A percentile compares a stretch with the other conserved stretches of the same genome.
Evolutionary conservation across 208 protist genomes (phyloP).

Genomic region (Wallacemonas collosoma): DNA sequence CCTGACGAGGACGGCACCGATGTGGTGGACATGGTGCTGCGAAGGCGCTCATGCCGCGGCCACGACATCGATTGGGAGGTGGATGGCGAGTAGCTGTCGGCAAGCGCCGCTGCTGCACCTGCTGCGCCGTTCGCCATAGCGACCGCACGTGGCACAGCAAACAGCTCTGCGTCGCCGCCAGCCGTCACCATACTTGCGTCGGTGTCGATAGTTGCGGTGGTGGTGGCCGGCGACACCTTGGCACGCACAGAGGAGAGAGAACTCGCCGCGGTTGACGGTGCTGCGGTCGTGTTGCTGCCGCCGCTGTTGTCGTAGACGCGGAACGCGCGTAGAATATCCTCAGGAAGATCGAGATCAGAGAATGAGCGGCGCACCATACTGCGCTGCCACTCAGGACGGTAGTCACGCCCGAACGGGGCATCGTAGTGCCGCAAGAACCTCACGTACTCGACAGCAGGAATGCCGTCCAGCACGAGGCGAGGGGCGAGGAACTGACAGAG

Average conservation of each 20-base stretch:
- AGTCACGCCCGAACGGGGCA: slow-evolving; percentile 44
- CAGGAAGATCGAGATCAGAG: slow-evolving; percentile 55
- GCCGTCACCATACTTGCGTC: too few relatives aligned
- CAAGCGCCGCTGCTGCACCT: not conserved
- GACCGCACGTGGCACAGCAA: too few relatives aligned
- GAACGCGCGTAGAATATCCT: slow-evolving; percentile 69
- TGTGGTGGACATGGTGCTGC: not conserved
- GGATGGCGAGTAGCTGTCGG: not conserved
- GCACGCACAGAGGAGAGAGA: not conserved
- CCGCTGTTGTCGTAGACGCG: slow-evolving; percentile 9
- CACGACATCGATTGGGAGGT: not conserved
- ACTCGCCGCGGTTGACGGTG: not conserved
- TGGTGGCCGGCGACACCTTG: too few relatives aligned
- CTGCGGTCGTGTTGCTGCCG: not conserved
- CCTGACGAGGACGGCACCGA: slow-evolving; percentile 5
- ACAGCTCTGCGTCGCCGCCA: too few relatives aligned
- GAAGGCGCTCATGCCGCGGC: not conserved
- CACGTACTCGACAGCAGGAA: slow-evolving; percentile 79
- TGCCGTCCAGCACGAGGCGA: slow-evolving; percentile 54
- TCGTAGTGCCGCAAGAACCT: slow-evolving; percentile 74
- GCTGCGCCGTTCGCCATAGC: too few relatives aligned
- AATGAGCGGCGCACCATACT: slow-evolving; percentile 53
- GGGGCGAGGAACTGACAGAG: slow-evolving; percentile 71
- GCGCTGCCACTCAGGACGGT: slow-evolving; percentile 50
- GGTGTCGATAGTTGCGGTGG: too few relatives aligned